Evolutionary conservation across 2,329 filamentous ascomycete genomes (phyloP), one percentile per base, ranked within the genome.

Genomic region (Microcyclospora tardicrescens): DNA sequence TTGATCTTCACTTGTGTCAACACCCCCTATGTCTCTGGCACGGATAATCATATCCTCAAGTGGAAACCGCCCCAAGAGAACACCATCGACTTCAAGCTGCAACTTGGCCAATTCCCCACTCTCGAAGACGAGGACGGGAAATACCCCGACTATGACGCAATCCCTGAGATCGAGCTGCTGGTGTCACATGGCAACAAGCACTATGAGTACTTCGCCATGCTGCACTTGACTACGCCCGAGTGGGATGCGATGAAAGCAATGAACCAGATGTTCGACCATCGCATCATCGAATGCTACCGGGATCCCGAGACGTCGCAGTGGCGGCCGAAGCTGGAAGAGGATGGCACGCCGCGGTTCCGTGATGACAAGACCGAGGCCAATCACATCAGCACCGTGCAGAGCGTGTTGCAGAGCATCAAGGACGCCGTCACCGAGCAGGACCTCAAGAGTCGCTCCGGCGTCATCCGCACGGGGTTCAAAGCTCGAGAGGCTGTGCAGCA

Each of bases 11-110:
- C 91, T n/a, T 94, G 89, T 64, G 78, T 84, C 46, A 81, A 77
- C 51, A 85, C 84, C 13, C 73, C 80, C 9, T 98, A 98, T 66
- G 79, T 80, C 51, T 80, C 82, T 48, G 91, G 91, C 49, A 98
- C 91, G 10, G 91, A 98, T 61, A 75, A 76, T 36, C 81, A 94
- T 59, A 98, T 95, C 46, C 68, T 98, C 30, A 98, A 98, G 61
- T 98, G 91, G 91, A 98, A 98, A 63, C 86, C 89, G 0, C 84
- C 85, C 3, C 72, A 84, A 48, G 91, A 98, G 60, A 98, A 98
- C 65, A 93, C 86, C 0, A 77, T 98, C 50, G 91, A 98, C 59
- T 95, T 94, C 60, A 75, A 81, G 32, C 71, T 96, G 51, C 75
- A 74, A 37, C 71, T 98, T 33, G 65, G 61, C 38, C 69, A 73